A percentile compares a stretch with the other conserved stretches of the same genome.
Evolutionary conservation across 2,329 filamentous ascomycete species (phyloP).

Genomic region (Purpureocillium takamizusanense): DNA sequence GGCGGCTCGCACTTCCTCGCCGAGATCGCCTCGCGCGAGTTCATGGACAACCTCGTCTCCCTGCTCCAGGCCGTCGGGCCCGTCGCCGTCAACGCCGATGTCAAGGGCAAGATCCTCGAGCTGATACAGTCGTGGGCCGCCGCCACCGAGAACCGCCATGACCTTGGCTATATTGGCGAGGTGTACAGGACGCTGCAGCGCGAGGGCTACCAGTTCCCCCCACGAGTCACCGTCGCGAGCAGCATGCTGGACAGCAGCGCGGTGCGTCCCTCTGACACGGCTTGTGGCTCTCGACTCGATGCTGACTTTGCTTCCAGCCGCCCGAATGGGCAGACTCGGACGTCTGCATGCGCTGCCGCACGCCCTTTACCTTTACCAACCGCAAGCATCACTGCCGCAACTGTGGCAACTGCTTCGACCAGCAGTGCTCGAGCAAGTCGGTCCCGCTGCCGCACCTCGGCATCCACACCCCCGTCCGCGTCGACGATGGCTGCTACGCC

Average conservation of each 20-base stretch:
- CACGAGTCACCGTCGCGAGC: conserved; percentile 76
- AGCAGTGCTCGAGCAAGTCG: conserved; percentile 84
- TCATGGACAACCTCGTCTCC: conserved; percentile 94
- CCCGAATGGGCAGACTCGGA: conserved; percentile 98
- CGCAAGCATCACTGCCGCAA: conserved; percentile 97
- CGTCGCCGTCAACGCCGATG: conserved; percentile 71
- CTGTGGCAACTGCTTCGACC: conserved; percentile 95
- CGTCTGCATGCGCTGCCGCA: conserved; percentile 96
- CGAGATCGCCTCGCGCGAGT: conserved; percentile 93
- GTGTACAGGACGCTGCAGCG: conserved; percentile 74
- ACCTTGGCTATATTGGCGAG: conserved; percentile 78
- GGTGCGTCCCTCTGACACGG: conserved; percentile 39
- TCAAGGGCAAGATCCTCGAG: conserved; percentile 84
- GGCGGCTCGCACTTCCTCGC: conserved; percentile 89
- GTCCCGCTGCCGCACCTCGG: conserved; percentile 86
- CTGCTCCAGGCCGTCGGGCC: conserved; percentile 72
- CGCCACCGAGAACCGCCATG: conserved; percentile 76
- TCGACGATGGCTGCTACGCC: conserved; percentile 91
- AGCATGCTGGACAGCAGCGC: conserved; percentile 97
- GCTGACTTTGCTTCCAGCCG: conserved; percentile 56
- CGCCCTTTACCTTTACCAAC: conserved; percentile 93
- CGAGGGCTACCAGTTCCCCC: conserved; percentile 85
- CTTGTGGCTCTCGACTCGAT: no score
- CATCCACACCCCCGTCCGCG: conserved; percentile 81
- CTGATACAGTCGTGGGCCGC: conserved; percentile 89